A percentile compares a stretch with the other conserved stretches of the same genome.
Conservation (phyloP, 192 early-diverging fungal species). For the Umbelopsis ramanniana region DNA sequence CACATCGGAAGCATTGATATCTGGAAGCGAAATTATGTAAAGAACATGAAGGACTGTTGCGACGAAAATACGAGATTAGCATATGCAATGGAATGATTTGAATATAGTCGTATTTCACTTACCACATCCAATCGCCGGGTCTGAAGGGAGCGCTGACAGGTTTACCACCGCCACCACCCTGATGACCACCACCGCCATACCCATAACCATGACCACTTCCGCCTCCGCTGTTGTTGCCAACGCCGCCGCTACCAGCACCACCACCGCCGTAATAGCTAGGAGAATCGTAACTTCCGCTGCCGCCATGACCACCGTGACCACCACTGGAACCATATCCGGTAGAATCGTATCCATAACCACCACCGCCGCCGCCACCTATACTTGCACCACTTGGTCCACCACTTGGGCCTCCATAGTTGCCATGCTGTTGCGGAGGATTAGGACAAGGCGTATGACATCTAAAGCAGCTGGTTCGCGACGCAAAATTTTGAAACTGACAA, state of each 20-base stretch:
- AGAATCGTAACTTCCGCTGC: slow-evolving; percentile 34
- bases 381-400: slow-evolving; percentile 3
- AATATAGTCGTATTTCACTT: not conserved
- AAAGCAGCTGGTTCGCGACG: slow-evolving; percentile 69
- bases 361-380: slow-evolving; percentile 9
- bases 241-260: slow-evolving; percentile 27
- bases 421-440: slow-evolving; percentile 11
- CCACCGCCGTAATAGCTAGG: slow-evolving; percentile 26
- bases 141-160: slow-evolving; percentile 48
- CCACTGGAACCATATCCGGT: slow-evolving; percentile 13
- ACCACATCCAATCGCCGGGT: slow-evolving; percentile 73
- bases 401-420: slow-evolving; percentile 8
- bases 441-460: slow-evolving; percentile 58
- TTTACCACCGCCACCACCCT: slow-evolving; percentile 28
- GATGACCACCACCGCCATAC: slow-evolving; percentile 32
- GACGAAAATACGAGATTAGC: not conserved
- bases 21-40: slow-evolving; percentile 73
- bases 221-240: slow-evolving; percentile 27
- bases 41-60: slow-evolving; percentile 52
- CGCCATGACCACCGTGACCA: slow-evolving; percentile 19
- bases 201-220: slow-evolving; percentile 38
- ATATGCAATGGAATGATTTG: not conserved
- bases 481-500: slow-evolving; percentile 81
- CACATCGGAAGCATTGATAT: slow-evolving; percentile 64
- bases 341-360: slow-evolving; percentile 28